Evolutionary conservation across 73 alveolate genomes (phyloP), one percentile per base, ranked within the genome.

Genomic region (Stentor coeruleus): DNA sequence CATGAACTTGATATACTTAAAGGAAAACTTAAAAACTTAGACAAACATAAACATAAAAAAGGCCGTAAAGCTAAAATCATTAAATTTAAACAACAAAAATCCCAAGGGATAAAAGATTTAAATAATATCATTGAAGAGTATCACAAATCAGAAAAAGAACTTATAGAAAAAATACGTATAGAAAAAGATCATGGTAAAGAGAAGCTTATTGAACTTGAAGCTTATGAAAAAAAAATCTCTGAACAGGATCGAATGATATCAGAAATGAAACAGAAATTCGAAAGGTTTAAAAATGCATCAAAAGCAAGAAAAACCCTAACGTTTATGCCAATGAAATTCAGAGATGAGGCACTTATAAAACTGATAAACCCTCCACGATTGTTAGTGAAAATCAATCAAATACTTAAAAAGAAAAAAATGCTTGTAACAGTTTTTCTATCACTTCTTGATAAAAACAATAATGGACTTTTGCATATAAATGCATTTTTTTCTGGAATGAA

Each of bases 401-500:
- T 49, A 6, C 20, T 49, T 11, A 49, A 49, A 49, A 49, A 20
- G 20, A 49, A 49, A 49, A 49, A 49, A 49, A 49, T 49, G 66
- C 20, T 49, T 6, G 20, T 49, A 49, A 49, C 28, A 11, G 66
- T 49, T 49, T 49, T 49, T 49, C 66, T 49, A 11, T 49, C 66
- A 49, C 66, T 49, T 49, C 66, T 49, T 49, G 66, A 49, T 49
- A 49, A 49, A 49, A 49, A 49, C 66, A 49, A 49, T 20, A 49
- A 49, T 20, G 66, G 66, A 6, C 66, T 11, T 6, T 6, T 49
- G 28, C 66, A 49, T 49, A 11, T 20, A 6, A 49, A 20, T 49
- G 28, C 20, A 11, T 49, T 49, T 49, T 6, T 49, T 11, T 49
- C 66, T 6, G 66, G 66, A 11, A 6, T 49, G 6, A 49, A 20